phyloP scores from a whole-genome alignment of 345 rosid species.

The Ceriops decandra region DNA sequence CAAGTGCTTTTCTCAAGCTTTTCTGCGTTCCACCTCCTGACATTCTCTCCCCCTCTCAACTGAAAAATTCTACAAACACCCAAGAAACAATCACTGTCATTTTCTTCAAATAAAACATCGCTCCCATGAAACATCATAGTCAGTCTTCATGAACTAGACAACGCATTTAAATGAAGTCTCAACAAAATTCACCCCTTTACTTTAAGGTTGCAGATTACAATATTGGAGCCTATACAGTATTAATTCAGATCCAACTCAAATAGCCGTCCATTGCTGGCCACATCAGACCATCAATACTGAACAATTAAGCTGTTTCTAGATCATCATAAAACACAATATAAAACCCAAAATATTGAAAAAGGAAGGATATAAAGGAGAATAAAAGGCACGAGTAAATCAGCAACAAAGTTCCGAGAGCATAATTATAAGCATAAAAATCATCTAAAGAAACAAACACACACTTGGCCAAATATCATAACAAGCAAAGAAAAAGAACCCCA shows the following conservation, averaged over 20 bases:
- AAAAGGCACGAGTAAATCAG: neutral
- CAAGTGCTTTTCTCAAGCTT: conserved; percentile 89
- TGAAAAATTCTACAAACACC: conserved; percentile 31
- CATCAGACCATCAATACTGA: neutral
- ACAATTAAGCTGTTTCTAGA: neutral
- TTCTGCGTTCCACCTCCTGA: conserved; percentile 82
- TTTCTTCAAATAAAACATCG: neutral
- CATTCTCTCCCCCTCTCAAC: conserved; percentile 48
- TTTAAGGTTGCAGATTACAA: neutral
- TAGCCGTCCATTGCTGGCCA: neutral
- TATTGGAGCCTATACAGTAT: neutral
- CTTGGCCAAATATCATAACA: neutral
- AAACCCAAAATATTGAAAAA: no score
- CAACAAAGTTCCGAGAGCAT: neutral
- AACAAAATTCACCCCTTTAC: neutral
- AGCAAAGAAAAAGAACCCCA: neutral
- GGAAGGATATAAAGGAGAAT: no score
- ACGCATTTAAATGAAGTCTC: neutral
- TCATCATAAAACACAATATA: no score
- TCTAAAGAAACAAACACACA: neutral
- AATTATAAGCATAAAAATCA: neutral
- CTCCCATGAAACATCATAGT: neutral
- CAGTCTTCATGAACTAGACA: neutral
- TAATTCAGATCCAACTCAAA: neutral
- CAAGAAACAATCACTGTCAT: conserved; percentile 15